These are phyloP conservation scores for Coriolopsis trogii DNA, from an alignment of 1,284 basidiomycete genomes.

Conservation along the genomic window DNA sequence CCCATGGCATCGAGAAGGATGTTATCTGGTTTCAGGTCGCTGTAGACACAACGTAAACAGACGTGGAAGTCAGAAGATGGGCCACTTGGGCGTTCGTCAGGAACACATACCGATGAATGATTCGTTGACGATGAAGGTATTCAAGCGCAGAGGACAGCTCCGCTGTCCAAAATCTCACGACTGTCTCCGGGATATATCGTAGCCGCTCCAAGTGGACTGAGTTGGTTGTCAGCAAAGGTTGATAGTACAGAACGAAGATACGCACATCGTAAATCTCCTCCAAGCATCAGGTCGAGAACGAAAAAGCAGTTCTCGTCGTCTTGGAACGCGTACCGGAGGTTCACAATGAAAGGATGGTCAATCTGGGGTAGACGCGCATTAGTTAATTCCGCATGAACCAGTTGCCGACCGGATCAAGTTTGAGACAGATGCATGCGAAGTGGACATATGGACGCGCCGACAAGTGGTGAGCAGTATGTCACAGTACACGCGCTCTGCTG, in stretches of 20 bases:
- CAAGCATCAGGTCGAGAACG: slow-evolving; percentile 95
- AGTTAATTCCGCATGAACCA: neutral
- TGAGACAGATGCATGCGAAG: no score
- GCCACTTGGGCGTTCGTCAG: neutral
- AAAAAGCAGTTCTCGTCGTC: slow-evolving; percentile 99
- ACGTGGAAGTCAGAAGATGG: slow-evolving; percentile 38
- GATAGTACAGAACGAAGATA: slow-evolving; percentile 20
- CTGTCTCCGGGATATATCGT: slow-evolving; percentile 76
- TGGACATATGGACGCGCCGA: no score
- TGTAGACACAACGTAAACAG: no score
- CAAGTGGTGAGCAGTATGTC: no score
- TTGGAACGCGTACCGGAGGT: slow-evolving; percentile 95
- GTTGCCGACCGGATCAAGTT: neutral
- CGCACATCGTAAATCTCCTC: slow-evolving; percentile 91
- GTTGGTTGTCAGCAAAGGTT: slow-evolving; percentile 8
- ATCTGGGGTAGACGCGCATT: slow-evolving; percentile 54
- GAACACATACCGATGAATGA: slow-evolving; percentile 84
- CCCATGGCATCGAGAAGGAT: slow-evolving; percentile 91
- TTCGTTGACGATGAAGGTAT: slow-evolving; percentile 90
- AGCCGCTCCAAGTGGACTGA: slow-evolving; percentile 90
- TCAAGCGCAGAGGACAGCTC: slow-evolving; percentile 86
- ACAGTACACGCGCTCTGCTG: no score
- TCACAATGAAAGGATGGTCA: slow-evolving; percentile 93
- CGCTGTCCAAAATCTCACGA: slow-evolving; percentile 89
- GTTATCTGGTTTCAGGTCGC: slow-evolving; percentile 97